Evolutionary conservation across 305 asterid genomes (phyloP).

Genomic region (Rubia tinctorum): DNA sequence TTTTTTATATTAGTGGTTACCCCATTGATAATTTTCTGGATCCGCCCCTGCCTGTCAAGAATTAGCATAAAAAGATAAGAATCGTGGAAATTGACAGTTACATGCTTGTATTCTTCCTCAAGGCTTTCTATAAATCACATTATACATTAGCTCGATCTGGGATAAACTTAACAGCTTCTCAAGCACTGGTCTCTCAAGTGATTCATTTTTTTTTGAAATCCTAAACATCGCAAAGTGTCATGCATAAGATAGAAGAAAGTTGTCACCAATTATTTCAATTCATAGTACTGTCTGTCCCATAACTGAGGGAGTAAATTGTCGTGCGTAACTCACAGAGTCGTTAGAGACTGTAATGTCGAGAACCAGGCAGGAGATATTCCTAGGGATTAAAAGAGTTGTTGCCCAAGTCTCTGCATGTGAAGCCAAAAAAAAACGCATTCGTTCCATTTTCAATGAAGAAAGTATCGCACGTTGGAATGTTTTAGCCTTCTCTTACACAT

Average conservation of each 20-base stretch:
- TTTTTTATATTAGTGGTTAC: too few relatives aligned
- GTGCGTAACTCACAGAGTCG: conserved; percentile 67
- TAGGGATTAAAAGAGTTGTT: conserved; percentile 72
- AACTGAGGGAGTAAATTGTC: too few relatives aligned
- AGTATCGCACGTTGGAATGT: neutral
- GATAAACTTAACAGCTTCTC: conserved; percentile 44
- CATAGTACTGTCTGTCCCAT: too few relatives aligned
- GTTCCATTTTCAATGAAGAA: neutral
- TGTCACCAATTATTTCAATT: neutral
- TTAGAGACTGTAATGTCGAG: conserved; percentile 67
- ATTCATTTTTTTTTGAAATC: conserved; percentile 76
- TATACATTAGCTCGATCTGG: conserved; percentile 12
- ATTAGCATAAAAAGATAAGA: neutral
- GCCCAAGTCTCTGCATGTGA: conserved; percentile 76
- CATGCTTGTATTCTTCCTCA: neutral
- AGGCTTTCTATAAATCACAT: neutral
- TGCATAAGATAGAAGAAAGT: conserved; percentile 15
- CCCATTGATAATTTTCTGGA: too few relatives aligned
- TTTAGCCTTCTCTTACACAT: conserved; percentile 49
- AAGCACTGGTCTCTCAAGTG: conserved; percentile 68
- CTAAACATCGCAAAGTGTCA: conserved; percentile 31
- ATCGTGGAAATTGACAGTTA: too few relatives aligned
- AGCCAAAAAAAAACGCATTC: neutral
- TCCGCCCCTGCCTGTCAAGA: conserved; percentile 54
- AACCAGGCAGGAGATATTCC: conserved; percentile 43